These are phyloP conservation scores for Penicillium bovifimosum DNA, from an alignment of 495 filamentous ascomycete species.

Conservation along the genomic window DNA sequence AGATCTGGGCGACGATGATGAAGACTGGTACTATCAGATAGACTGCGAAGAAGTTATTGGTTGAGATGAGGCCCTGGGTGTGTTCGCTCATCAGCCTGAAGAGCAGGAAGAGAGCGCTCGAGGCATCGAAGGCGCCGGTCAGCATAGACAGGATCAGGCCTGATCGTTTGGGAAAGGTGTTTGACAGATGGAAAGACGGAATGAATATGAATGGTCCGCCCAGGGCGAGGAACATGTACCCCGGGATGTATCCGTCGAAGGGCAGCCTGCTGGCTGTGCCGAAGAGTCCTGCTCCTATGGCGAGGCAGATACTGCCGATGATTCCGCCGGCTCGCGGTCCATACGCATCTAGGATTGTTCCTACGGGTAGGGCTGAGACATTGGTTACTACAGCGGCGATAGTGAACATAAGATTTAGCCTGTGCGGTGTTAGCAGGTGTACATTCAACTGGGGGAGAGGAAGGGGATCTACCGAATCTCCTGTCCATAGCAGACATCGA, in stretches of 20 bases:
- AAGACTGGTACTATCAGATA: slow-evolving; percentile 72
- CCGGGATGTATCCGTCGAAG: slow-evolving; percentile 69
- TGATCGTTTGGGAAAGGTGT: slow-evolving; percentile 80
- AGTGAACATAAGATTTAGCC: slow-evolving; percentile 85
- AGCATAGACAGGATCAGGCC: slow-evolving; percentile 79
- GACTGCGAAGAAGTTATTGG: slow-evolving; percentile 65
- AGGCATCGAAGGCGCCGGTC: slow-evolving; percentile 87
- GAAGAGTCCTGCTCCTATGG: slow-evolving; percentile 64
- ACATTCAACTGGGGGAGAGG: background rate
- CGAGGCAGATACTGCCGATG: slow-evolving; percentile 62
- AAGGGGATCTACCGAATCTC: slow-evolving; percentile 57
- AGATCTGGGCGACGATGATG: slow-evolving; percentile 64
- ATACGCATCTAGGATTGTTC: slow-evolving; percentile 77
- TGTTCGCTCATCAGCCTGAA: slow-evolving; percentile 71
- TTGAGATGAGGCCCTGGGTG: slow-evolving; percentile 54
- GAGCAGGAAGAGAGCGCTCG: slow-evolving; percentile 80
- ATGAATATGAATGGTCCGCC: slow-evolving; percentile 91
- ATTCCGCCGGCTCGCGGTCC: slow-evolving; percentile 74
- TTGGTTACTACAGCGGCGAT: slow-evolving; percentile 64
- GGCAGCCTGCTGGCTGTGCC: slow-evolving; percentile 57
- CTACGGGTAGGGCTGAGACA: slow-evolving; percentile 61
- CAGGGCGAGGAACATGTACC: slow-evolving; percentile 76
- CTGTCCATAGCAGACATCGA: slow-evolving; percentile 63
- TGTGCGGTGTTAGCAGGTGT: slow-evolving; percentile 10
- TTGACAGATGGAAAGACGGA: slow-evolving; percentile 86